Percentiles rank a stretch among this genome's conserved stretches.
Conservation (phyloP, 139 green algal species). For the Chlamydomonas incerta region DNA sequence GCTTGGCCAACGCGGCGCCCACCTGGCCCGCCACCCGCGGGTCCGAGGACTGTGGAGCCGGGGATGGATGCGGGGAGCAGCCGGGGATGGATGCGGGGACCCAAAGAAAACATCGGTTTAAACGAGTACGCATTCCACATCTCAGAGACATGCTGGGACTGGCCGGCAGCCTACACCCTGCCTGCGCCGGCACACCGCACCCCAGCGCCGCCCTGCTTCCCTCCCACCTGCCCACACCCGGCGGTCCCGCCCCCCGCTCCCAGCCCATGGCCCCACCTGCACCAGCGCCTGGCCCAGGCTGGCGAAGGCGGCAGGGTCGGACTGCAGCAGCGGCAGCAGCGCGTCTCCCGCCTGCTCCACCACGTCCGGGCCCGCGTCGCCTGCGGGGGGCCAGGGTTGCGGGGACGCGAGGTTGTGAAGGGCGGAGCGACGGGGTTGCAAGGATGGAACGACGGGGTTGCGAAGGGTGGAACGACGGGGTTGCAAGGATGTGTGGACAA, state of each 20-base stretch:
- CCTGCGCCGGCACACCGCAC: too few species aligned
- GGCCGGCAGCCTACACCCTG: too few species aligned
- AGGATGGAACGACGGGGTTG: too few species aligned
- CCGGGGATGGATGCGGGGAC: too few species aligned
- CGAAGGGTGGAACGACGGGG: too few species aligned
- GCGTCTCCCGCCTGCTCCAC: conserved; percentile 77
- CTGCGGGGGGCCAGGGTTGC: neutral
- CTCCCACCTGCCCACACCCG: neutral
- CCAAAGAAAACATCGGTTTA: too few species aligned
- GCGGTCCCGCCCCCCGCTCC: neutral
- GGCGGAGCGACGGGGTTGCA: neutral
- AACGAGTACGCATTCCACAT: too few species aligned
- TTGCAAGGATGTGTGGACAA: too few species aligned
- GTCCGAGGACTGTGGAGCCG: conserved; percentile 6
- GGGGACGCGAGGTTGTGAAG: neutral
- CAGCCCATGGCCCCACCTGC: neutral
- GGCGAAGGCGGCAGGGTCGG: conserved; percentile 57
- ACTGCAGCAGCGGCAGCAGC: conserved; percentile 76
- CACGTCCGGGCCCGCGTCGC: conserved; percentile 45
- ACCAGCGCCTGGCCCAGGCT: conserved; percentile 6
- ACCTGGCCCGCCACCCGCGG: neutral
- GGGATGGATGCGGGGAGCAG: neutral
- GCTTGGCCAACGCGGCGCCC: neutral
- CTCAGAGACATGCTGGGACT: too few species aligned
- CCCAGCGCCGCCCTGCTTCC: too few species aligned